Evolutionary conservation across 2,329 filamentous ascomycete genomes (phyloP), one percentile per base, ranked within the genome.

Genomic region (Xylariales sp.): DNA sequence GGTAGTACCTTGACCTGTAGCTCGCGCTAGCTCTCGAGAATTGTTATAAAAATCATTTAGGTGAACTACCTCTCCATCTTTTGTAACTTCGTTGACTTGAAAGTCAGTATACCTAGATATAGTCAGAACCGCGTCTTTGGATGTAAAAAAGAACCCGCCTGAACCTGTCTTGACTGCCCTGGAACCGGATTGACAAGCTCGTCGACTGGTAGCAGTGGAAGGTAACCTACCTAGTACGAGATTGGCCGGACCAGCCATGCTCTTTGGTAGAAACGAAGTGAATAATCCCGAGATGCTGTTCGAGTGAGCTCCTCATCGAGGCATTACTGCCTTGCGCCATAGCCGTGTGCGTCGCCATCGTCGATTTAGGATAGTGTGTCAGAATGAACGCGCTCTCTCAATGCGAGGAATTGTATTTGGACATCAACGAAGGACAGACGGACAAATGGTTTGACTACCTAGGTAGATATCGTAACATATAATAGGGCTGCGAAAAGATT

Each of bases 11-110:
- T 61, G 62, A 64, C 71, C 64, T 49, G 75, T 66, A 30, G 69
- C 39, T 63, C 65, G 81, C 77, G 28, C 57, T 58, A 72, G 65
- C 48, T 73, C 65, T 64, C 70, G 71, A 6, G 72, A 39, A 52
- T 79, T 78, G 7, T 75, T 75, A 62, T 78, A 79, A 18, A 86
- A 79, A 61, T 83, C 86, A 65, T 80, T 84, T 56, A 97, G 83
- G 78, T 95, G 93, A 60, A 96, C 79, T 14, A 97, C 92, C 62
- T 89, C 81, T 16, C 94, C 94, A 75, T 91, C 87, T 36, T 90
- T 89, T 23, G 87, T 83, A 69, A 97, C 95, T 80, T 97, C 94
- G 76, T 97, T 94, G 74, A 97, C 94, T 73, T 96, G 84, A 75
- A 97, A 97, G 78, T 97, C 94, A 3, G 94, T 95, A 79, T 94